Percentiles rank a stretch among this genome's conserved stretches.
Evolutionary conservation across 169 alveolate genomes (phyloP).

Genomic region (Cryptosporidium bovis): DNA sequence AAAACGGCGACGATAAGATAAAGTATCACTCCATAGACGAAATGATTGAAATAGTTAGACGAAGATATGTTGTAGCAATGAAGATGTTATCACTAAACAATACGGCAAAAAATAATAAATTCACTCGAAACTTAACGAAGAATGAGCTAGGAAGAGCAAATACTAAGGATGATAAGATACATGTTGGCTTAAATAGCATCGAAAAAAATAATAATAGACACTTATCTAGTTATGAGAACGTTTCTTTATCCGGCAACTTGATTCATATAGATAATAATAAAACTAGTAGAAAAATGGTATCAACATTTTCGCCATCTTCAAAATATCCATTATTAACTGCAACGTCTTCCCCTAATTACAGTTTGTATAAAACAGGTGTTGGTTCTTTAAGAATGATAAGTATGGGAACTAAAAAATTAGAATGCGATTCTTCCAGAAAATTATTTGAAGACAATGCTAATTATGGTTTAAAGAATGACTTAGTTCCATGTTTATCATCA

Average conservation of each 20-base stretch:
- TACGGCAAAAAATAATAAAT: constrained; percentile 42
- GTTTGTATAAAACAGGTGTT: neutral
- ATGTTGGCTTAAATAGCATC: neutral
- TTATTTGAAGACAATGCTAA: neutral
- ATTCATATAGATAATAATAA: neutral
- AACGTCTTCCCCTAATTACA: constrained; percentile 62
- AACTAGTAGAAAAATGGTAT: neutral
- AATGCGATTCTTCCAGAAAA: no score
- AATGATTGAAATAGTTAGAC: constrained; percentile 68
- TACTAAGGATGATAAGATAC: neutral
- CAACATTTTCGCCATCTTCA: neutral
- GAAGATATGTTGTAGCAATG: constrained; percentile 69
- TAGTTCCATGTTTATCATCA: constrained; percentile 39
- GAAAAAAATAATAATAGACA: neutral
- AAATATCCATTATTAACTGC: constrained; percentile 45
- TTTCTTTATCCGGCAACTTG: neutral
- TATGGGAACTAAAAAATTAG: constrained; percentile 1
- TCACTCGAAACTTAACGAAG: neutral
- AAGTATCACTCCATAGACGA: constrained; percentile 46
- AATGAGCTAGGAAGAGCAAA: neutral
- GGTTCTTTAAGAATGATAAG: neutral
- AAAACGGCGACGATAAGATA: neutral
- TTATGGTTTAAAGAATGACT: constrained; percentile 7
- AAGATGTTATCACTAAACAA: constrained; percentile 63
- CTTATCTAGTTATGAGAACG: neutral